Base-by-base conservation (phyloP, 129 eudicot species). In the Lactuca saligna region DNA sequence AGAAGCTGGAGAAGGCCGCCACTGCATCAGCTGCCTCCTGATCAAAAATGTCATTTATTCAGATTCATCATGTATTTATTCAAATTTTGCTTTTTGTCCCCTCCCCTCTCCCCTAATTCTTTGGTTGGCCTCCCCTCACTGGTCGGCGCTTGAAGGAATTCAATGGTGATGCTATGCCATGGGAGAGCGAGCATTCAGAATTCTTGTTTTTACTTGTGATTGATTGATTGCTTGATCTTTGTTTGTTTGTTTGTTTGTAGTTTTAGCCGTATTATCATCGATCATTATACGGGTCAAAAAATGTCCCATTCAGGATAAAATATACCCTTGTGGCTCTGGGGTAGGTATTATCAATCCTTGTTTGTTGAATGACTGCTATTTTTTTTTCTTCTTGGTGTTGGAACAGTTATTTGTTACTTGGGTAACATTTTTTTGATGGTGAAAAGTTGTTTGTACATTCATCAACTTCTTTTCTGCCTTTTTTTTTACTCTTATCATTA, bases 1-100 rank as follows among this genome's bases (percentile, higher is more conserved):
- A 85, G 72, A 93, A 83, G 80, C 13, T 83, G 77, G 95, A 83
- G 69, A 93, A 93, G 63, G 86, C 69, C 15, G 66, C 80, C 6
- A 72, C 85, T 61, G 74, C 20, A 20, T 20, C 20, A 20, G 20
- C 60, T 31, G 69, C 85, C 59, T 75, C 85, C 7, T 87, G 82
- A 88, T 82, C 54, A 60, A 6, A n/a, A n/a, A n/a, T 9, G 7
- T 7, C 16, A 3, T 14, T 7, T 51, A 59, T 48, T 2, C 17
- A 16, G 4, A 29, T 58, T 53, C 42, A 55, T 46, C n/a, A 17
- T 38, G 25, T 54, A 54, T 68, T 11, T 56, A 32, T 38, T 1
- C 13, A 12, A 60, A 17, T 34, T 74, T 75, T 69, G 66, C 72
- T 65, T 50, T 59, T 54, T 29, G 16, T 57, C 65, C 66, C 49